Percentiles rank a stretch among this genome's conserved stretches.
Conservation (phyloP, 495 filamentous ascomycete genomes). For the Rhypophila decipiens region DNA sequence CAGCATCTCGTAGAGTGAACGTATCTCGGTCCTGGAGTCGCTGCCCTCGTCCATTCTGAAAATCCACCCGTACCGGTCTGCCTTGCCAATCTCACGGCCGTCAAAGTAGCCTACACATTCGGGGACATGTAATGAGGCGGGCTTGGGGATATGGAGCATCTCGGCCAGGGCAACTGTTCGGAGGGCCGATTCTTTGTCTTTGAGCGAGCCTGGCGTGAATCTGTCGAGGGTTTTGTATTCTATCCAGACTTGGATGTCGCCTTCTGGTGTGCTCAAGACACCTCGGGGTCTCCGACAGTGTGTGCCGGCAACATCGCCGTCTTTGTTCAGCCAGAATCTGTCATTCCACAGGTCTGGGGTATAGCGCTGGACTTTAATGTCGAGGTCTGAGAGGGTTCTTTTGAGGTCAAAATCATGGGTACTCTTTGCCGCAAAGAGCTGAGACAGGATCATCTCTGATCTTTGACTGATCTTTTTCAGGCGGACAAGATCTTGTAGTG, state of each 20-base stretch:
- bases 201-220: neutral
- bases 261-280: neutral
- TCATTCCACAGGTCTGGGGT: no score
- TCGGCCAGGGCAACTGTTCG: constrained; percentile 24
- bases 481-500: constrained; percentile 21
- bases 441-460: constrained; percentile 19
- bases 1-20: constrained; percentile 17
- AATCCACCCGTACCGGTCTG: constrained; percentile 20
- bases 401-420: neutral
- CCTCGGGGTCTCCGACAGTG: no score
- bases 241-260: constrained; percentile 22
- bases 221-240: constrained; percentile 24
- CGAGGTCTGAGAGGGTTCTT: neutral
- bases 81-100: constrained; percentile 12
- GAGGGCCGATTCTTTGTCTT: constrained; percentile 14
- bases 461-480: constrained; percentile 23
- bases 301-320: no score
- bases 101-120: constrained; percentile 26
- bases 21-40: constrained; percentile 13
- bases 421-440: constrained; percentile 7
- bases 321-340: no score
- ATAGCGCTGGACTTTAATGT: neutral
- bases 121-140: constrained; percentile 15
- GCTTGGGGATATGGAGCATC: constrained; percentile 26
- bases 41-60: constrained; percentile 17